Evolutionary conservation across 768 basidiomycete species (phyloP), one percentile per base, ranked within the genome.

Genomic region (Phlebiopsis gigantea): DNA sequence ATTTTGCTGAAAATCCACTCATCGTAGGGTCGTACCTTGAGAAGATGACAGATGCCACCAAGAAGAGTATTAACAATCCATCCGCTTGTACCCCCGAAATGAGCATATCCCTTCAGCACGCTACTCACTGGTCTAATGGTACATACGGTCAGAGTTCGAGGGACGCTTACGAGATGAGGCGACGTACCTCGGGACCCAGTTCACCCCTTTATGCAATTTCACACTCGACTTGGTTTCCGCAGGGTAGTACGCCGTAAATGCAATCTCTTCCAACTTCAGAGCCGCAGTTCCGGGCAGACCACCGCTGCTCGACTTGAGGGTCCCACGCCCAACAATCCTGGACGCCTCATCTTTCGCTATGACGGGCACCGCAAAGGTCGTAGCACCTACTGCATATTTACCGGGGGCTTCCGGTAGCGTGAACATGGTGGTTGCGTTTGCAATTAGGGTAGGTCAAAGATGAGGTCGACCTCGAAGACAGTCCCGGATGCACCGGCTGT

Each of bases 161-260:
- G n/a, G 44, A 34, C 15, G 10, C 25, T 24, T 12, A 43, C 15
- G 42, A 30, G 24, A 15, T 46, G 19, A 9, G 12, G 24, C 28
- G 22, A 69, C 78, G 29, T 48, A 84, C 85, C 83, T 73, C 60
- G 80, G 61, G 12, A 87, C 62, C 86, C 87, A 87, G 55, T 75
- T 60, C 28, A 84, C 61, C 2, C 82, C 82, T 57, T 73, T 75
- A 43, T 66, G 69, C 6, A 63, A 2, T 9, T 6, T 49, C 45
- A 31, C 59, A 66, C 46, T 44, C 56, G 61, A 26, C 65, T 59
- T 12, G 69, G 57, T 41, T 47, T 79, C 73, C 7, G 83, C 78
- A 26, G 87, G 87, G 64, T 88, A 88, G 65, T 79, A 88, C 1
- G 75, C 78, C 26, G 80, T 85, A 62, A 85, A 88, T 0, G 78